Evolutionary conservation across 2,329 filamentous ascomycete genomes (phyloP).

Genomic region (Ceratocystis cacaofunesta): DNA sequence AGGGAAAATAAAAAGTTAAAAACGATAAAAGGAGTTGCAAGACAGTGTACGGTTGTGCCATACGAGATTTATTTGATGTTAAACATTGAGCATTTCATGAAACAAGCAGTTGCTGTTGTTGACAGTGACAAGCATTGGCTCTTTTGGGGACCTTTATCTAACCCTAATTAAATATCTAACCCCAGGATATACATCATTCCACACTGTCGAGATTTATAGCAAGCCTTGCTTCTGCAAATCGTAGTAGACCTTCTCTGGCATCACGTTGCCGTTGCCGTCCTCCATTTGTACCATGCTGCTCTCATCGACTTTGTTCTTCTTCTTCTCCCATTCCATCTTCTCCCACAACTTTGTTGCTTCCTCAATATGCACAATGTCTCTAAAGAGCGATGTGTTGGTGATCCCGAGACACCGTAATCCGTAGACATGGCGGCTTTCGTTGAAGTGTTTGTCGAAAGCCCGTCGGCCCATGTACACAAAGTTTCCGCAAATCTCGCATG

Average conservation of each 20-base stretch:
- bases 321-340: conserved; percentile 77
- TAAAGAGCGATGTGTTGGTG: conserved; percentile 76
- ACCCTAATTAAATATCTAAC: conserved; percentile 11
- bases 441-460: conserved; percentile 97
- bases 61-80: not conserved
- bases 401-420: conserved; percentile 89
- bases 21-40: not conserved
- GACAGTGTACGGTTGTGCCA: not conserved
- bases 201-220: conserved; percentile 34
- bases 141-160: not conserved
- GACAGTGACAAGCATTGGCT: not conserved
- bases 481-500: conserved; percentile 94
- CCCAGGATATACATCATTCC: conserved; percentile 7
- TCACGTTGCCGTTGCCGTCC: conserved; percentile 91
- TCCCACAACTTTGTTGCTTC: conserved; percentile 83
- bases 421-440: conserved; percentile 82
- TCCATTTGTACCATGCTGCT: conserved; percentile 96
- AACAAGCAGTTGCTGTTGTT: not conserved
- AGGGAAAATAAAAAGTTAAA: too few relatives aligned
- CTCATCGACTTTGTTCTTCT: conserved; percentile 57
- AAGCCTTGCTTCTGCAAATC: conserved; percentile 88
- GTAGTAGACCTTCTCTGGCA: conserved; percentile 97
- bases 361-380: conserved; percentile 85
- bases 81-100: not conserved
- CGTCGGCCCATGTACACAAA: conserved; percentile 97